These are phyloP conservation scores for Heritiera littoralis DNA, from an alignment of 345 rosid genomes.

Conservation along the genomic window DNA sequence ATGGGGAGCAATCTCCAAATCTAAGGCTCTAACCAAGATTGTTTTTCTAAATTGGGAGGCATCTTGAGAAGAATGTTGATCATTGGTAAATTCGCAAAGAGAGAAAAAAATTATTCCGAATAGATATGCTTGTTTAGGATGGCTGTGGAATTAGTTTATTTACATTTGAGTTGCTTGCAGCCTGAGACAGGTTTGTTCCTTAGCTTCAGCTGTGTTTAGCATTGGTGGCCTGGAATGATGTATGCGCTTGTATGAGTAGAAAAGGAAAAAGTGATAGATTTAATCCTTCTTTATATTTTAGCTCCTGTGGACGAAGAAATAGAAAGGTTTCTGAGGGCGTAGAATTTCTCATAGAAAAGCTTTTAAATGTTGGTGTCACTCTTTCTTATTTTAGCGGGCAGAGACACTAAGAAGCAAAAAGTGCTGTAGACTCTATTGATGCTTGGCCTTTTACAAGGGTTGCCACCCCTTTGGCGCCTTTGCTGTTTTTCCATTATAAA, in stretches of 20 bases:
- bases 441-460: neutral
- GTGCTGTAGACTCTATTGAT: neutral
- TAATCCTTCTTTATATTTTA: neutral
- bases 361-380: neutral
- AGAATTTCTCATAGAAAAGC: neutral
- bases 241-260: neutral
- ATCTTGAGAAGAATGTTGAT: neutral
- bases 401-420: neutral
- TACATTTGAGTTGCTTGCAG: neutral
- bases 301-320: neutral
- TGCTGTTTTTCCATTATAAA: neutral
- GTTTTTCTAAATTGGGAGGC: neutral
- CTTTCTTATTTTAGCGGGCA: neutral
- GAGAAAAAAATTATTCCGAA: neutral
- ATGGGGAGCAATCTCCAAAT: neutral
- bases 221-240: neutral
- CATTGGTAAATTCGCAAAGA: neutral
- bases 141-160: neutral
- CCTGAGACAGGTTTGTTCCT: neutral
- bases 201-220: neutral
- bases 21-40: neutral
- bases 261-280: neutral
- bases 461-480: neutral
- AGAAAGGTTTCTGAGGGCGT: neutral
- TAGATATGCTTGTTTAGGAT: neutral